phyloP scores from a whole-genome alignment of 495 filamentous ascomycete species.

The Podospora comata region DNA sequence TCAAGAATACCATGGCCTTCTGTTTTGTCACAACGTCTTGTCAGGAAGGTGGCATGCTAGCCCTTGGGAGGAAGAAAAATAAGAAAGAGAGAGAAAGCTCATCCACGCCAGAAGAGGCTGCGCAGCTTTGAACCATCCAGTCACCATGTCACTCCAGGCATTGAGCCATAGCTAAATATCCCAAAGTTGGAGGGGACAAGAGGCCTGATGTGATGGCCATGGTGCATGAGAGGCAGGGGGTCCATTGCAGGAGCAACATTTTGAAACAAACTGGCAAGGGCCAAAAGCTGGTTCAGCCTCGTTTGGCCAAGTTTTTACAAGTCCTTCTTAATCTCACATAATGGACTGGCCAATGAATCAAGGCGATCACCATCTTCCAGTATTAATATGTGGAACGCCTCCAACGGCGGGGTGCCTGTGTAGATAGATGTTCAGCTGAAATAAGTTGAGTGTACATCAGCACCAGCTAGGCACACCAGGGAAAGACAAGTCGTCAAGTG shows the following conservation, averaged over 20 bases:
- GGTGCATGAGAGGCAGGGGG: conserved; percentile 1
- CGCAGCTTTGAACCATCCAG: not conserved
- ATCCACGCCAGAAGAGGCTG: not conserved
- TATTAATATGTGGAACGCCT: too few species aligned
- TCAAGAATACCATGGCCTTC: conserved; percentile 17
- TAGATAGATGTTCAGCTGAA: too few species aligned
- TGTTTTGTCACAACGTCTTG: not conserved
- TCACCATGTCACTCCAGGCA: not conserved
- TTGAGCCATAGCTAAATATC: not conserved
- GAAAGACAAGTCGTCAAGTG: not conserved
- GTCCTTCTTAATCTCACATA: conserved; percentile 10
- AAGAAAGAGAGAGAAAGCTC: not conserved
- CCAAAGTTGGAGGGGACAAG: not conserved
- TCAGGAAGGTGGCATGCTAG: not conserved
- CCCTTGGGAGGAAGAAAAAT: not conserved
- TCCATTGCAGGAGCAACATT: not conserved
- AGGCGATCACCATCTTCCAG: not conserved
- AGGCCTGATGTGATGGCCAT: not conserved
- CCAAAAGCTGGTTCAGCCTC: not conserved
- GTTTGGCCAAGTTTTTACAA: conserved; percentile 2
- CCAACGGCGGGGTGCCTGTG: too few species aligned
- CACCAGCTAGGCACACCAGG: not conserved
- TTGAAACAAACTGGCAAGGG: conserved; percentile 23
- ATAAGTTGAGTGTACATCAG: not conserved
- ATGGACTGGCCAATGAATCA: conserved; percentile 9